These are phyloP conservation scores for Acer yangbiense DNA, from an alignment of 345 rosid genomes.

Conservation along the genomic window DNA sequence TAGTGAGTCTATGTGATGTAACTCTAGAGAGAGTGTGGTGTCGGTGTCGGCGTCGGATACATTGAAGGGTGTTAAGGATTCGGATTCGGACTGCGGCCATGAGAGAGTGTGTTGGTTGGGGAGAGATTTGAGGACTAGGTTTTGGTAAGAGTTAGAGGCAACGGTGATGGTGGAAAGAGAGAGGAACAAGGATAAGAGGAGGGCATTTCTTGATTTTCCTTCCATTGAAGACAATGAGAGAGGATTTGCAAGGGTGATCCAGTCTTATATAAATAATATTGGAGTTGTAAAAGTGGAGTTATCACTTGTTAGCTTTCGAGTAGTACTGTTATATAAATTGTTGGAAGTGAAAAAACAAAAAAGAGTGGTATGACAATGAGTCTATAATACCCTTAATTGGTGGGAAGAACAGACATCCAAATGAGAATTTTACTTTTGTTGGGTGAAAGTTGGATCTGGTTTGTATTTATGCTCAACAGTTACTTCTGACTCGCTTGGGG, in stretches of 20 bases:
- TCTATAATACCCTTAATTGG: neutral
- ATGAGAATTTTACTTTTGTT: neutral
- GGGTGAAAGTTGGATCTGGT: neutral
- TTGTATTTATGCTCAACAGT: neutral
- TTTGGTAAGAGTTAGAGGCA: constrained; percentile 37
- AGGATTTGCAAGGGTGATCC: neutral
- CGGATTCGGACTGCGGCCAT: constrained; percentile 37
- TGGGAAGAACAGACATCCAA: neutral
- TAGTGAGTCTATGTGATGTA: constrained; percentile 84
- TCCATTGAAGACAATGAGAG: constrained; percentile 36
- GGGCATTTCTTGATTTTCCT: constrained; percentile 27
- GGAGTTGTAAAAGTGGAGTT: neutral
- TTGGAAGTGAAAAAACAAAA: too few species aligned
- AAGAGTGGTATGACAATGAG: neutral
- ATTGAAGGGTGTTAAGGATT: constrained; percentile 17
- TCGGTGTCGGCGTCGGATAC: constrained; percentile 19
- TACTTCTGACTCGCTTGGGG: too few species aligned
- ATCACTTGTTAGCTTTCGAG: neutral
- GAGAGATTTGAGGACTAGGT: constrained; percentile 47
- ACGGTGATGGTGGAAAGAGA: constrained; percentile 23
- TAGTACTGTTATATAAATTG: too few species aligned
- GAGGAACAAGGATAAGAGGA: constrained; percentile 38
- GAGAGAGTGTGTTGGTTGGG: constrained; percentile 47
- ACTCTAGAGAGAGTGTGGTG: constrained; percentile 37
- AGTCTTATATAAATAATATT: constrained; percentile 28